Base-by-base conservation (phyloP, 2,329 filamentous ascomycete genomes). In the Clathrospora elynae region DNA sequence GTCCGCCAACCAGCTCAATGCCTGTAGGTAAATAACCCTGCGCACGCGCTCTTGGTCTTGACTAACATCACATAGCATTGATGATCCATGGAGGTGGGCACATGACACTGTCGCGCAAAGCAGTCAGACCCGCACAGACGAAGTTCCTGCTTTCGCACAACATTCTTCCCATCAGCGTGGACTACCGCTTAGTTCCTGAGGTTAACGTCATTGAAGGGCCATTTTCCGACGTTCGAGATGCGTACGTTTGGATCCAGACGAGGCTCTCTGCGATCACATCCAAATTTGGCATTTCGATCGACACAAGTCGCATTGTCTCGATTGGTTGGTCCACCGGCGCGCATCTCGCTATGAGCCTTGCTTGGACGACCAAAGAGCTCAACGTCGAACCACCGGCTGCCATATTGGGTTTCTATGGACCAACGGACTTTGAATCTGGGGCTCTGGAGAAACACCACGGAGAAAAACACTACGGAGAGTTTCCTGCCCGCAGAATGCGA, bases 101-200 rank as follows among this genome's bases (percentile, higher is more conserved):
- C 42, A 51, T 76, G 4, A 67, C 68, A 20, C 60, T 74, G 6
- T 70, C 68, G 0, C 62, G 73, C 6, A 67, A 67, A 28, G 71
- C 67, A 5, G 51, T 76, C 4, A 58, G 69, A 2, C 62, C 66
- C 2, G 33, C 43, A 3, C 77, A 79, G 39, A 72, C 64, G 0
- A 35, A 54, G 4, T 43, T 60, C 1, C 63, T 79, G 0, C 61
- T 78, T 0, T 43, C 60, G 1, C 35, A 56, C 4, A 73, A 74
- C 0, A 66, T 79, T 26, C 54, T 79, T 2, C 75, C 78, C 0
- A 57, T 81, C 8, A 76, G 73, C 46, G 37, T 79, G 0, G 78
- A 80, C 51, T 77, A 80, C 46, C 62, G 76, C 0, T 68, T 81
- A 1, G 80, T 77, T 42, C 78, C 78, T 0, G 75, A 79, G 29